Evolutionary conservation across 345 rosid genomes (phyloP).

Genomic region (Atalantia buxifolia): DNA sequence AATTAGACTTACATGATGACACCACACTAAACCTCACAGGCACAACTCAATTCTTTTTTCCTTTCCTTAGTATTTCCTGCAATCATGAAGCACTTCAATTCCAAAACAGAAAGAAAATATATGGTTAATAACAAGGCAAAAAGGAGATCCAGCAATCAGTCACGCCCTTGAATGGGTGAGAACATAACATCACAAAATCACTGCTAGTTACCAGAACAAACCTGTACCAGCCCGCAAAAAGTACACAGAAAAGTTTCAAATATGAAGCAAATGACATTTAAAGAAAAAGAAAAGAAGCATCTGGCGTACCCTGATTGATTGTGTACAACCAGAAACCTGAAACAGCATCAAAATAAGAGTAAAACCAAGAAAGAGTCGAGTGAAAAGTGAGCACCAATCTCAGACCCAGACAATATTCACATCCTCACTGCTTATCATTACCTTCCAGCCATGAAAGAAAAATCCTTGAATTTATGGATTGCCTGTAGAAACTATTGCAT

Average conservation of each 20-base stretch:
- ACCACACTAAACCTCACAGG: not conserved
- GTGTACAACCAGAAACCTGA: constrained; percentile 6
- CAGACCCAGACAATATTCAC: not conserved
- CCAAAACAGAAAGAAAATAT: not conserved
- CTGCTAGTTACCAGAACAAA: constrained; percentile 1
- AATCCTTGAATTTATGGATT: constrained; percentile 4
- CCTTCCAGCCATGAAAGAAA: constrained; percentile 1
- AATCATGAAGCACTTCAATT: constrained; percentile 3
- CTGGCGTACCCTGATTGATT: not conserved
- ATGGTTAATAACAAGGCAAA: constrained; percentile 1
- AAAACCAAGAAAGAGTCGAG: not conserved
- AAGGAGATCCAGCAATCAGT: not conserved
- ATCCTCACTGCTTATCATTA: constrained; percentile 4
- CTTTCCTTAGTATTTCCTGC: not conserved
- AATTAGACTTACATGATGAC: constrained; percentile 8
- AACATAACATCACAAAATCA: not conserved
- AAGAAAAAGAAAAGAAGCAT: not conserved
- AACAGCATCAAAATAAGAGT: not conserved
- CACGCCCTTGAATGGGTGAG: not conserved
- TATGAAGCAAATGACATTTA: not conserved
- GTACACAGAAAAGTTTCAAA: not conserved
- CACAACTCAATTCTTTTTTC: not conserved
- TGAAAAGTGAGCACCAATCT: not conserved
- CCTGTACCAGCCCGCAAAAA: not conserved
- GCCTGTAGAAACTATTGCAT: constrained; percentile 10